These are phyloP conservation scores for Hysterium pulicare DNA, from an alignment of 2,329 filamentous ascomycete species.

Conservation along the genomic window DNA sequence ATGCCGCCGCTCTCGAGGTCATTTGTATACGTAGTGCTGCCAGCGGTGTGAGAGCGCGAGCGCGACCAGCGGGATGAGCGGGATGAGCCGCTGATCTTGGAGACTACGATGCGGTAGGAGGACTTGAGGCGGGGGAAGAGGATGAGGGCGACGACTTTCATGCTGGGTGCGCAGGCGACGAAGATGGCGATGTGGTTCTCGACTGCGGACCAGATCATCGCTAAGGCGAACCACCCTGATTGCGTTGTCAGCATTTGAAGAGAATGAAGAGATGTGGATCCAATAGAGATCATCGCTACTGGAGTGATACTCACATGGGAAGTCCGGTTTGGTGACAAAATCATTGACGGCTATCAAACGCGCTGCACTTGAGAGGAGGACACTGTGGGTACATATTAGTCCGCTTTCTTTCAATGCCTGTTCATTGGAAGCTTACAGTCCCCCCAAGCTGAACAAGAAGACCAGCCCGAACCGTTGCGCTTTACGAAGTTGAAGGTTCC, in stretches of 20 bases:
- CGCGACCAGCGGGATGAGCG: slow-evolving; percentile 7
- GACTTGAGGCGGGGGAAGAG: slow-evolving; percentile 20
- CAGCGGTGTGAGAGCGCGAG: slow-evolving; percentile 8
- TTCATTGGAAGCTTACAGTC: slow-evolving; percentile 24
- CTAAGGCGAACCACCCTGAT: slow-evolving; percentile 20
- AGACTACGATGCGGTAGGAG: slow-evolving; percentile 18
- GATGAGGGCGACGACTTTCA: slow-evolving; percentile 27
- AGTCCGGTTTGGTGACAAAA: slow-evolving; percentile 19
- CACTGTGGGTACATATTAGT: slow-evolving; percentile 14
- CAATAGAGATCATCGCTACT: not conserved
- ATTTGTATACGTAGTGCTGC: slow-evolving; percentile 2
- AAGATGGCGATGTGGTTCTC: slow-evolving; percentile 37
- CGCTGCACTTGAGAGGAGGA: slow-evolving; percentile 25
- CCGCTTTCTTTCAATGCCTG: not conserved
- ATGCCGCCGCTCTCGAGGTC: slow-evolving; percentile 13
- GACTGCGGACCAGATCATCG: slow-evolving; percentile 33
- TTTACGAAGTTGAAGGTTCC: slow-evolving; percentile 30
- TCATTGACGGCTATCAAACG: slow-evolving; percentile 25
- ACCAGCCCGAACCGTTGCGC: slow-evolving; percentile 34
- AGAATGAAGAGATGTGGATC: not conserved
- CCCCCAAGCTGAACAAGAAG: slow-evolving; percentile 30
- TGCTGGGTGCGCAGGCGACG: slow-evolving; percentile 33
- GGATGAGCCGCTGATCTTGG: slow-evolving; percentile 13
- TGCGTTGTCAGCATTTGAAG: not conserved
- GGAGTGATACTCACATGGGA: slow-evolving; percentile 15